These are phyloP conservation scores for Quercus variabilis DNA, from an alignment of 306 rosid species.

Conservation along the genomic window DNA sequence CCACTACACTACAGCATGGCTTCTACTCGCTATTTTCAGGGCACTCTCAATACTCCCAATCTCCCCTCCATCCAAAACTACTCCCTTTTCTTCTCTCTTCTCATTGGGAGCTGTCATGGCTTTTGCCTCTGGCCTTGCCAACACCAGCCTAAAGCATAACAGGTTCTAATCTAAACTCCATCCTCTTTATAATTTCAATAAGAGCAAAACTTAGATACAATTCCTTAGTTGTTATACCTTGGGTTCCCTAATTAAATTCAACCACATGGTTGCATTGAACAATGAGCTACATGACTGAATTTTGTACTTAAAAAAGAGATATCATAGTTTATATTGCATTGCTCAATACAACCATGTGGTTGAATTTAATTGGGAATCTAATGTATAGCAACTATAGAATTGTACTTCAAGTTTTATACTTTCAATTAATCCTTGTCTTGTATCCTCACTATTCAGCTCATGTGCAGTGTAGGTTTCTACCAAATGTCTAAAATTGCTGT, in stretches of 20 bases:
- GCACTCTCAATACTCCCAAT: slow-evolving; percentile 72
- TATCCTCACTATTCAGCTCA: slow-evolving; percentile 29
- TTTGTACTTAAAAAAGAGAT: no score
- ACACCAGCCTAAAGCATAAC: slow-evolving; percentile 88
- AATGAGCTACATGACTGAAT: no score
- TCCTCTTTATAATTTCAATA: neutral
- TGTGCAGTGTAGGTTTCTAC: slow-evolving; percentile 88
- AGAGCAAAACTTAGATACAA: no score
- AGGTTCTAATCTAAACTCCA: slow-evolving; percentile 41
- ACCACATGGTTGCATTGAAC: no score
- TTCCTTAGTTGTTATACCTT: no score
- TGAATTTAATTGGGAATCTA: no score
- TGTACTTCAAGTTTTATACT: neutral
- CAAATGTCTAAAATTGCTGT: slow-evolving; percentile 99
- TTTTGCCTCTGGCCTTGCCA: slow-evolving; percentile 96
- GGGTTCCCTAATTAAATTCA: no score
- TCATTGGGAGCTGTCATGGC: slow-evolving; percentile 91
- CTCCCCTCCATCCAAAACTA: slow-evolving; percentile 77
- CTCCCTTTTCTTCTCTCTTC: slow-evolving; percentile 90
- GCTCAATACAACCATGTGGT: no score
- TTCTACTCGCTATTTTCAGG: slow-evolving; percentile 83
- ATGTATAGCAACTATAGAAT: no score
- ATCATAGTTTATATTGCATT: no score
- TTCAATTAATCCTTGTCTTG: neutral
- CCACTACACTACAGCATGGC: slow-evolving; percentile 76